These are phyloP conservation scores for Telfairia occidentalis DNA, from an alignment of 331 rosid species.

Conservation along the genomic window DNA sequence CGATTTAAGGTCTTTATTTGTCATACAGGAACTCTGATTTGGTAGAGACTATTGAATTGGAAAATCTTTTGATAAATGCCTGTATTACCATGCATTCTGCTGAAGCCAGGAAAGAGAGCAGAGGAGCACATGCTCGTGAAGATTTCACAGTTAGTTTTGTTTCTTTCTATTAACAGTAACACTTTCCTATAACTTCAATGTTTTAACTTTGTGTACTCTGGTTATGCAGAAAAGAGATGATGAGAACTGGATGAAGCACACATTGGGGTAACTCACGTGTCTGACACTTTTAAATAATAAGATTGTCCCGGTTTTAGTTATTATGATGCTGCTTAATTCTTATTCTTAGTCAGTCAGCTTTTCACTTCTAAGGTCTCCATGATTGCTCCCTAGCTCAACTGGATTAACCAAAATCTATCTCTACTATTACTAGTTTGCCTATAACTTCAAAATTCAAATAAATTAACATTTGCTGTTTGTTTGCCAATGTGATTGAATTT, in stretches of 20 bases:
- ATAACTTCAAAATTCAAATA: neutral
- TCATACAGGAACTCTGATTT: constrained; percentile 85
- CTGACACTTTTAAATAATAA: neutral
- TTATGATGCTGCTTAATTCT: neutral
- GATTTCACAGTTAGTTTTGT: constrained; percentile 54
- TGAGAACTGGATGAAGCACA: constrained; percentile 81
- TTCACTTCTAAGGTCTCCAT: neutral
- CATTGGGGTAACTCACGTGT: constrained; percentile 64
- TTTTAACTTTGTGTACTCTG: constrained; percentile 13
- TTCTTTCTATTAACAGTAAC: neutral
- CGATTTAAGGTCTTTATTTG: constrained; percentile 4
- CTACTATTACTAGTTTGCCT: neutral
- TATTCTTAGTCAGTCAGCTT: neutral
- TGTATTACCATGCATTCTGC: constrained; percentile 94
- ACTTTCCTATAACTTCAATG: neutral
- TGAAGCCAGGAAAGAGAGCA: constrained; percentile 98
- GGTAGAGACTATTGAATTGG: constrained; percentile 88
- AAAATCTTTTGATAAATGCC: constrained; percentile 95
- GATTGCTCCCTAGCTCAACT: neutral
- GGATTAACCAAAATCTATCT: neutral
- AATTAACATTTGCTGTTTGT: neutral
- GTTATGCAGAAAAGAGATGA: constrained; percentile 85
- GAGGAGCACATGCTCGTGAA: constrained; percentile 99
- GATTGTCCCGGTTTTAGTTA: neutral
- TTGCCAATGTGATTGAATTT: neutral